phyloP scores from a whole-genome alignment of 139 green algal species.

The Parachlorella kessleri region DNA sequence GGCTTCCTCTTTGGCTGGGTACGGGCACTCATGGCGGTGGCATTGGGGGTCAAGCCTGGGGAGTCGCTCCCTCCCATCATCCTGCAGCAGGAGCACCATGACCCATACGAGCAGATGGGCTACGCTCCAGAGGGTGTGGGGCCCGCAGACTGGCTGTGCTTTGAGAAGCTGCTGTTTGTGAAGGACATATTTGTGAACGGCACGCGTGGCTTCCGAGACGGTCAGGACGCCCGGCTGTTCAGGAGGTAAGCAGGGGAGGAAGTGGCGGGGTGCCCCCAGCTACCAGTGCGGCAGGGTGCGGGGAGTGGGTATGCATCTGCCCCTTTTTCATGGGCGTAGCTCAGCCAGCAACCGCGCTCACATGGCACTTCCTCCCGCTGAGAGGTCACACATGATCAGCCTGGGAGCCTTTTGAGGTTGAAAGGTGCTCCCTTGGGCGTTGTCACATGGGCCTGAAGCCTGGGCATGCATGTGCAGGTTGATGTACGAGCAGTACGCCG shows the following conservation, averaged over 20 bases:
- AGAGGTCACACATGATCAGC: no score
- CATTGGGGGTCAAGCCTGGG: constrained; percentile 4
- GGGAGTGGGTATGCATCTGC: no score
- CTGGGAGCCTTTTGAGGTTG: no score
- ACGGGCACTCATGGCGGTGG: constrained; percentile 2
- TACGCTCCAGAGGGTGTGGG: background rate
- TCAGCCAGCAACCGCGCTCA: no score
- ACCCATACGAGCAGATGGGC: background rate
- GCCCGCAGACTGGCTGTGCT: background rate
- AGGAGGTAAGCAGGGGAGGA: background rate
- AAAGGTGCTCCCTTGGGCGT: no score
- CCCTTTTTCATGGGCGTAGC: no score
- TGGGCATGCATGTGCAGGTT: background rate
- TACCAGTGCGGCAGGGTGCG: no score
- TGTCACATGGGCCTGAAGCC: no score
- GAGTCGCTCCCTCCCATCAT: constrained; percentile 3
- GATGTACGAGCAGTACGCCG: constrained; percentile 7
- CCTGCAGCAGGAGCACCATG: background rate
- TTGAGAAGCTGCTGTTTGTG: constrained; percentile 59
- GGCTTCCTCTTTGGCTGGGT: background rate
- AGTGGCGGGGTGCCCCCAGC: no score
- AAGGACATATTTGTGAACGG: constrained; percentile 41
- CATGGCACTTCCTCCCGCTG: no score
- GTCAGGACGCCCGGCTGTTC: background rate
- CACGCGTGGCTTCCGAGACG: background rate